Conservation (phyloP, 2,329 filamentous ascomycete species). For the Ophiostoma piceae region DNA sequence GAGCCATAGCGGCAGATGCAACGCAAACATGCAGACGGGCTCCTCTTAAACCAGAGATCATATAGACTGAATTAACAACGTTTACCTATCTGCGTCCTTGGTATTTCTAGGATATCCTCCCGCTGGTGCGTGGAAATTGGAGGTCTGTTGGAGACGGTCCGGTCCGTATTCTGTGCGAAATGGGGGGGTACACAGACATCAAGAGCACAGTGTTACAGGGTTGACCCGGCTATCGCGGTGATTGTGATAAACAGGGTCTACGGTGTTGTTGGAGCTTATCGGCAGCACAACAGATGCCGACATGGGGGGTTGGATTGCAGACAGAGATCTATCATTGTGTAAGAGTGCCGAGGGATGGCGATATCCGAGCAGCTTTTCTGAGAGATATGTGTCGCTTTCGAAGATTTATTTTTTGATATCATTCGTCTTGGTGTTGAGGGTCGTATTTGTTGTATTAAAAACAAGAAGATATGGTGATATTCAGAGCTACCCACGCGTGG, state of each 20-base stretch:
- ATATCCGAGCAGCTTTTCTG: not conserved
- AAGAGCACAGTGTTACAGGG: not conserved
- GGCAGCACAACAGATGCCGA: not conserved
- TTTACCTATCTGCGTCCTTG: no score
- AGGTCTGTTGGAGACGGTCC: slow-evolving; percentile 1
- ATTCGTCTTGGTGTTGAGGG: no score
- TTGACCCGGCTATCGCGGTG: no score
- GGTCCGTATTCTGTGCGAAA: not conserved
- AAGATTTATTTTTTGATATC: no score
- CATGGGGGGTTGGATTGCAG: not conserved
- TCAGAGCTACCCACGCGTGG: no score
- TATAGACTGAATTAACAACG: no score
- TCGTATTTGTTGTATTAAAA: no score
- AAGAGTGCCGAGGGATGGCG: not conserved
- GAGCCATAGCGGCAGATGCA: not conserved
- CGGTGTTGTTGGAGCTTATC: not conserved
- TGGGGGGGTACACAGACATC: not conserved
- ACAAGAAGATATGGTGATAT: no score
- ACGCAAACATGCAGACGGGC: not conserved
- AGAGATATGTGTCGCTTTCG: no score
- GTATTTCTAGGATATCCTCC: no score
- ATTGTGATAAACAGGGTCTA: not conserved
- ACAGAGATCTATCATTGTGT: not conserved
- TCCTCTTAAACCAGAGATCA: not conserved
- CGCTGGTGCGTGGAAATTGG: not conserved